Conservation (phyloP, 2,329 filamentous ascomycete genomes). For the Phyllachora maydis region DNA sequence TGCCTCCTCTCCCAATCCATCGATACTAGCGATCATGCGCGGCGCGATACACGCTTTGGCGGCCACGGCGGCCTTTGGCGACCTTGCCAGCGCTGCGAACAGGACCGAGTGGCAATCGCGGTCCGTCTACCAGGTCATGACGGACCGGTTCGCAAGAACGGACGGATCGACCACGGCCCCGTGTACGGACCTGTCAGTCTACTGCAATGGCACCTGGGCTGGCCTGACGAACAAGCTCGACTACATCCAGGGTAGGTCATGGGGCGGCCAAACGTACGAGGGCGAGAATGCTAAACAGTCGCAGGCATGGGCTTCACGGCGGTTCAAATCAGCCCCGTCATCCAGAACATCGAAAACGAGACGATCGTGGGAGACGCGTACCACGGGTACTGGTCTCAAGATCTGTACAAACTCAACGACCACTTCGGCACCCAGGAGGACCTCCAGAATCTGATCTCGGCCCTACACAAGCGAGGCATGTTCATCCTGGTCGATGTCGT, state of each 20-base stretch:
- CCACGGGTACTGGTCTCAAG: constrained; percentile 30
- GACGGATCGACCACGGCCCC: constrained; percentile 14
- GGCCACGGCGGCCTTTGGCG: too few species aligned
- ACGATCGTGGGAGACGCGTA: constrained; percentile 20
- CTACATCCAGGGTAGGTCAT: constrained; percentile 26
- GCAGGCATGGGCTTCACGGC: constrained; percentile 17
- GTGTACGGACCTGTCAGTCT: constrained; percentile 13
- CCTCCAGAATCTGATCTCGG: constrained; percentile 23
- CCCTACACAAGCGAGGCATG: constrained; percentile 33
- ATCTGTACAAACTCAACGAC: constrained; percentile 24
- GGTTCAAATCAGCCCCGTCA: constrained; percentile 25
- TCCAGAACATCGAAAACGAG: constrained; percentile 15
- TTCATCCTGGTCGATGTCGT: constrained; percentile 41
- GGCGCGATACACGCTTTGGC: too few species aligned
- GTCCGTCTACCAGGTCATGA: constrained; percentile 21
- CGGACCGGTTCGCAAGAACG: constrained; percentile 18
- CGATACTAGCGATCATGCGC: too few species aligned
- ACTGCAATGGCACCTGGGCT: constrained; percentile 25
- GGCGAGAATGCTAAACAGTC: too few species aligned
- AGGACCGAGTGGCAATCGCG: constrained; percentile 12
- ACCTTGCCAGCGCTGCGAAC: too few species aligned
- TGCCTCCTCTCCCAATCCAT: too few species aligned
- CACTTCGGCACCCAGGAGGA: constrained; percentile 28
- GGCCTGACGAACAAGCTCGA: constrained; percentile 24
- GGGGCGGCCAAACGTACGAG: too few species aligned